Base-by-base conservation (phyloP, 2,329 filamentous ascomycete genomes). In the Sodiomyces alkalinus region DNA sequence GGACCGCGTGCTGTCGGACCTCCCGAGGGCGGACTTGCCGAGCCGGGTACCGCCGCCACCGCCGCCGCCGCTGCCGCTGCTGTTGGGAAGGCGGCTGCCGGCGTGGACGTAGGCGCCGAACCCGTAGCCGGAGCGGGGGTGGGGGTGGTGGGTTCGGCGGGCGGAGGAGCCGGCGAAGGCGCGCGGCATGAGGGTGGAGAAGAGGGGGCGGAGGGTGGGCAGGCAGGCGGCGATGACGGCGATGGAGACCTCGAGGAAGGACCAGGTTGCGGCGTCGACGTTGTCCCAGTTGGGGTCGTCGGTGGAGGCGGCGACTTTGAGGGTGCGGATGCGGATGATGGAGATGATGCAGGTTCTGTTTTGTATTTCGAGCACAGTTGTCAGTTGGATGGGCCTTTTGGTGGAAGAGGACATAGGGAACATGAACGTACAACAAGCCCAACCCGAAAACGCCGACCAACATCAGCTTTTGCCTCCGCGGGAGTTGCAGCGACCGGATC, bases 241-340 rank as follows among this genome's bases (percentile, higher is more conserved):
- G 14, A 42, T 41, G 29, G 41, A 44, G 30, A 48, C 35, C 32
- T 51, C 47, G 17, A 45, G 42, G 25, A 45, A 39, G 8, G 44
- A 45, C 41, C 45, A 48, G 24, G 44, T 46, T 2, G 48, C 41
- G 1, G 46, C 43, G 6, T 43, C 38, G 3, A 45, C 40, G 17
- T 48, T 47, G 28, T 47, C 44, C 46, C 47, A 51, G 17, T 44
- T 41, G 1, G 38, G 36, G 33, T 40, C 38, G 11, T 34, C 11
- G 4, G 38, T 41, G 3, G 31, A 32, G 13, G 36, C 36, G 7
- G 43, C 43, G 7, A 25, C 25, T 23, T 35, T 39, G 12, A 51
- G 39, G 4, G 44, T 46, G 17, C 43, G 41, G n/a, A 51, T 39
- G 15, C 48, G 45, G 10, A 48, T 38, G 20, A 43, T 39, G 7